Evolutionary conservation across 1,139 yeast species (phyloP), one percentile per base, ranked within the genome.

Genomic region (Yamadazyma atmosphaerica): DNA sequence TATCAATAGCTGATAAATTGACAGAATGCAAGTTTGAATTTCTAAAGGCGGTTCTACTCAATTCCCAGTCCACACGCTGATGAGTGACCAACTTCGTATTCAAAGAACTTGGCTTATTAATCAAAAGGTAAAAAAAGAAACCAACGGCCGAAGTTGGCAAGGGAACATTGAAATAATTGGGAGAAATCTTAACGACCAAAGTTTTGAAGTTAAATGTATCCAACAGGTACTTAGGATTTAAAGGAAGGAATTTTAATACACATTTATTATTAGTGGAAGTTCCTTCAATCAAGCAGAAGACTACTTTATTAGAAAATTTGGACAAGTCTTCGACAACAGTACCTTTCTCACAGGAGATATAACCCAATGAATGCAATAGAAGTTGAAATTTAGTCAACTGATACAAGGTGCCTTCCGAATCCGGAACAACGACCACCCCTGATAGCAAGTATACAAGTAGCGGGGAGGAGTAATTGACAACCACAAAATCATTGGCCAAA

Each of bases 261-360:
- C 82, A 71, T 47, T 76, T 77, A 40, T 84, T 84, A 52, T 83
- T 84, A 1, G 87, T 76, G 0, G 87, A 68, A 0, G 89, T 81
- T 0, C 89, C 89, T 53, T 85, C 94, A 15, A 79, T 64, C 36
- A 83, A 73, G 33, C 81, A 52, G 42, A 68, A 77, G 2, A 74
- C 66, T n/a, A 68, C 59, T 34, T 68, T 67, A 11, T 57, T 54
- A 22, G 56, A 55, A 13, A 64, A 52, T 14, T 51, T 50, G 3
- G 54, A 36, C 7, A 56, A 41, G 28, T 56, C 55, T 3, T 47
- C 22, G 46, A 56, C 51, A 45, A 44, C 37, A 17, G 27, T 34
- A 2, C 58, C 61, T 23, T 40, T 42, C 6, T 36, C 46, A 19
- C 38, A 28, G 5, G 54, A 47, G 30, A 35, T 51, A 45, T 71